Percentiles rank a stretch among this genome's conserved stretches.
These are phyloP conservation scores for Eucalyptus paniculata DNA, from an alignment of 345 rosid genomes.

Conservation along the genomic window DNA sequence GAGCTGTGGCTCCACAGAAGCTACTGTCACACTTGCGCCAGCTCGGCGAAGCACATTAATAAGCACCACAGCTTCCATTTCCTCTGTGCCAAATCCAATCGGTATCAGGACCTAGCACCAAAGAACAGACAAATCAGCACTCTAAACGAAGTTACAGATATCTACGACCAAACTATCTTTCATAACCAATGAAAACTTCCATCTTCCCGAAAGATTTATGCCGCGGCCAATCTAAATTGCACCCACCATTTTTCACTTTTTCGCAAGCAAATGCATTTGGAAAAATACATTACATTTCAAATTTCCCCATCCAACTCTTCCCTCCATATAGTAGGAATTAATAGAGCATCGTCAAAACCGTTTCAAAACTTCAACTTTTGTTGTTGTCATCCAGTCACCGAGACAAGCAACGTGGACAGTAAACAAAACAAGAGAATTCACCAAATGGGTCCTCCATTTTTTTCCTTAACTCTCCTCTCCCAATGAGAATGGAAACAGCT, in stretches of 20 bases:
- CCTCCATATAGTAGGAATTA: not conserved
- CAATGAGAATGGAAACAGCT: not conserved
- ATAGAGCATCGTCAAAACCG: not conserved
- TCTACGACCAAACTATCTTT: not conserved
- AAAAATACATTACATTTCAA: not conserved
- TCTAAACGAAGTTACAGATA: not conserved
- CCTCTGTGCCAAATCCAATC: slow-evolving; percentile 84
- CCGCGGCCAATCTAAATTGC: not conserved
- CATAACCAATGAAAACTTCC: not conserved
- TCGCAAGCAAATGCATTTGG: not conserved
- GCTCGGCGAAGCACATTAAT: slow-evolving; percentile 76
- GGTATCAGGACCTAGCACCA: slow-evolving; percentile 65
- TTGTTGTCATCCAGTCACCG: not conserved
- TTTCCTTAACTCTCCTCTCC: not conserved
- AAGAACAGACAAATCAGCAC: not conserved
- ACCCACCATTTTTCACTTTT: not conserved
- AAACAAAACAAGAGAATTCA: not conserved
- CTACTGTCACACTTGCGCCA: slow-evolving; percentile 80
- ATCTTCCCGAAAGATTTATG: not conserved
- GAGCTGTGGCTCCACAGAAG: slow-evolving; percentile 81
- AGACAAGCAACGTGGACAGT: not conserved
- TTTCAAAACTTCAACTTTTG: not conserved
- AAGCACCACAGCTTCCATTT: slow-evolving; percentile 83
- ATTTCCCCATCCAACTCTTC: not conserved
- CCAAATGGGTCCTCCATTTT: not conserved